Percentiles rank a stretch among this genome's conserved stretches.
Conservation (phyloP, 306 rosid species). For the Citrullus amarus region DNA sequence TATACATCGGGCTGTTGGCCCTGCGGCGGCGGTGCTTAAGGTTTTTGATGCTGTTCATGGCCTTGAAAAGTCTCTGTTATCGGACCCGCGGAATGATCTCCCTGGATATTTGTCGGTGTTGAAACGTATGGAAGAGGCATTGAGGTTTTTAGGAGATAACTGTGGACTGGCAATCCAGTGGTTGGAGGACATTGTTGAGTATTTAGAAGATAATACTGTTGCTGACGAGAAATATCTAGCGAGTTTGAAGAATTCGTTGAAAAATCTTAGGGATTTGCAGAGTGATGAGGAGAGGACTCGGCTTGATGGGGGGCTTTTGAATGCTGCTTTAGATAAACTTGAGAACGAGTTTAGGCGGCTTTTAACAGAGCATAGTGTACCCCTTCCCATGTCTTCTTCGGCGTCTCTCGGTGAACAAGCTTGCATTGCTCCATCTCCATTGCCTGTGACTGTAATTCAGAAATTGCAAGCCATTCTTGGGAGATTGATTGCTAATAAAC, state of each 20-base stretch:
- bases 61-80: slow-evolving; percentile 74
- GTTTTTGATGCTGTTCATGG: slow-evolving; percentile 98
- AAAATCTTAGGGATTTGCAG: slow-evolving; percentile 51
- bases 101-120: slow-evolving; percentile 73
- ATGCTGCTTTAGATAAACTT: slow-evolving; percentile 73
- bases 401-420: slow-evolving; percentile 48
- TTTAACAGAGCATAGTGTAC: slow-evolving; percentile 70
- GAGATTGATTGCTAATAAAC: slow-evolving; percentile 57
- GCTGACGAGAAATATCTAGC: slow-evolving; percentile 59
- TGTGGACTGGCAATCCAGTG: slow-evolving; percentile 91
- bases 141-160: slow-evolving; percentile 73
- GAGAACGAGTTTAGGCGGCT: slow-evolving; percentile 74
- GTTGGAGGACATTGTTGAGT: slow-evolving; percentile 98
- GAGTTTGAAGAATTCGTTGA: slow-evolving; percentile 61
- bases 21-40: slow-evolving; percentile 94
- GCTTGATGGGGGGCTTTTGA: slow-evolving; percentile 86
- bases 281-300: slow-evolving; percentile 32
- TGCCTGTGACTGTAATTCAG: slow-evolving; percentile 69
- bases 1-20: slow-evolving; percentile 91
- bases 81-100: slow-evolving; percentile 72
- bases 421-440: slow-evolving; percentile 89
- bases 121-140: slow-evolving; percentile 93
- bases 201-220: slow-evolving; percentile 68
- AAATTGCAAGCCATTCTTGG: slow-evolving; percentile 79
- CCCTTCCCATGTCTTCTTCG: slow-evolving; percentile 54